Percentiles rank a stretch among this genome's conserved stretches.
Conservation (phyloP, 1,139 yeast species). For the Yamadazyma aaseri region DNA sequence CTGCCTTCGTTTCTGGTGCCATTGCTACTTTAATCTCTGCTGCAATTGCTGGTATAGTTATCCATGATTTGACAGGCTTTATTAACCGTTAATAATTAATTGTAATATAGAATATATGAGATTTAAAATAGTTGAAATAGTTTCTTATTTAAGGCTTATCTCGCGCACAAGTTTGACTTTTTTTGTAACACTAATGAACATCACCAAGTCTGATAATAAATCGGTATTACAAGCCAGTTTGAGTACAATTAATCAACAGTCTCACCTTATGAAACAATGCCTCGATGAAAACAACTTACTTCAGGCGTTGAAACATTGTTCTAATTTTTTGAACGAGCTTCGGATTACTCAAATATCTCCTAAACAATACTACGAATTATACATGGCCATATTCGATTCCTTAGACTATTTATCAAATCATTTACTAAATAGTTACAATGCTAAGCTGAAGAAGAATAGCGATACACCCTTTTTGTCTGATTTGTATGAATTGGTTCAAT, state of each 20-base stretch:
- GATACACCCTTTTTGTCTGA: conserved; percentile 76
- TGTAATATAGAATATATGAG: conserved; percentile 3
- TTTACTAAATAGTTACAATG: conserved; percentile 63
- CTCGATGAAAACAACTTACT: conserved; percentile 69
- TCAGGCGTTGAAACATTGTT: conserved; percentile 87
- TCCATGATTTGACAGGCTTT: conserved; percentile 45
- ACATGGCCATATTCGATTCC: conserved; percentile 83
- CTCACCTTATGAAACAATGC: conserved; percentile 72
- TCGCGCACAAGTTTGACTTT: background rate
- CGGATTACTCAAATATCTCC: conserved; percentile 78
- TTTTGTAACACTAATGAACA: conserved; percentile 2
- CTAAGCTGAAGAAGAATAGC: conserved; percentile 22
- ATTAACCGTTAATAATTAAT: conserved; percentile 9
- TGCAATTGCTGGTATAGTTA: conserved; percentile 67
- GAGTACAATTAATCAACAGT: conserved; percentile 65
- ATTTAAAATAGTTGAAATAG: too few relatives aligned
- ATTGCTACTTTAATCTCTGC: conserved; percentile 60
- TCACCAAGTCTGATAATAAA: conserved; percentile 12
- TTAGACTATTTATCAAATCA: conserved; percentile 66
- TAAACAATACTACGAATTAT: conserved; percentile 90
- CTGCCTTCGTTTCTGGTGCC: conserved; percentile 56
- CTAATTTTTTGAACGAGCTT: conserved; percentile 78
- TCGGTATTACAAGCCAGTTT: conserved; percentile 50
- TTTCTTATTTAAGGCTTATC: background rate
- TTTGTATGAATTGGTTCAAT: conserved; percentile 90